These are phyloP conservation scores for Hansenula anomala DNA, from an alignment of 1,139 yeast genomes.

Conservation along the genomic window DNA sequence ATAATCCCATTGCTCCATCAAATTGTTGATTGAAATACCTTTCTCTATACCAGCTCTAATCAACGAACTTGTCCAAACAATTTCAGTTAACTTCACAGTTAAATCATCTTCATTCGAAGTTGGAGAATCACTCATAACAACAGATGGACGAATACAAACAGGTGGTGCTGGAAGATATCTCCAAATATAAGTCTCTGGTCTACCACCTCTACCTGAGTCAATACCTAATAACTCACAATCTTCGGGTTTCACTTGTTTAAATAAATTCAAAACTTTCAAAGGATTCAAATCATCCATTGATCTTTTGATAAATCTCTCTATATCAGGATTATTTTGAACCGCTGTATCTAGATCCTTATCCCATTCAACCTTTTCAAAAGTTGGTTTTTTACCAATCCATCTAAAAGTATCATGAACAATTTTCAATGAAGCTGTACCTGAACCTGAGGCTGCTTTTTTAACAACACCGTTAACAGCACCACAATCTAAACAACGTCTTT, in stretches of 20 bases:
- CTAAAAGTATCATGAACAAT: constrained; percentile 95
- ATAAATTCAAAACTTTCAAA: constrained; percentile 77
- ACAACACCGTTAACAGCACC: constrained; percentile 93
- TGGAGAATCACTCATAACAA: constrained; percentile 83
- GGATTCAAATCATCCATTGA: constrained; percentile 96
- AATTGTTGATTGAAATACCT: constrained; percentile 85
- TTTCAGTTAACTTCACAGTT: constrained; percentile 92
- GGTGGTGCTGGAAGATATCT: constrained; percentile 98
- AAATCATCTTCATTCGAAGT: constrained; percentile 95
- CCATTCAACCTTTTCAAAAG: constrained; percentile 83
- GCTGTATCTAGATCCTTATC: constrained; percentile 79
- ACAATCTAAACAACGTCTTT: constrained; percentile 84
- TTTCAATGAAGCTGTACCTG: constrained; percentile 88
- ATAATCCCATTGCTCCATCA: constrained; percentile 99
- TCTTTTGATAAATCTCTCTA: constrained; percentile 80
- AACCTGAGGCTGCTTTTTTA: constrained; percentile 91
- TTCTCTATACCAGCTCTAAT: constrained; percentile 93
- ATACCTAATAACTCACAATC: constrained; percentile 94
- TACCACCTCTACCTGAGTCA: constrained; percentile 80
- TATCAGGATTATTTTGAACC: constrained; percentile 70
- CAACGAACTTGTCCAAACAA: constrained; percentile 91
- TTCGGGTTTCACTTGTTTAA: constrained; percentile 76
- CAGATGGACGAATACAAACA: constrained; percentile 97
- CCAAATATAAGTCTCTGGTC: constrained; percentile 98
- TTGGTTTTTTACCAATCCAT: constrained; percentile 88